Conservation (phyloP, 2,329 filamentous ascomycete genomes). For the Alternaria panax region DNA sequence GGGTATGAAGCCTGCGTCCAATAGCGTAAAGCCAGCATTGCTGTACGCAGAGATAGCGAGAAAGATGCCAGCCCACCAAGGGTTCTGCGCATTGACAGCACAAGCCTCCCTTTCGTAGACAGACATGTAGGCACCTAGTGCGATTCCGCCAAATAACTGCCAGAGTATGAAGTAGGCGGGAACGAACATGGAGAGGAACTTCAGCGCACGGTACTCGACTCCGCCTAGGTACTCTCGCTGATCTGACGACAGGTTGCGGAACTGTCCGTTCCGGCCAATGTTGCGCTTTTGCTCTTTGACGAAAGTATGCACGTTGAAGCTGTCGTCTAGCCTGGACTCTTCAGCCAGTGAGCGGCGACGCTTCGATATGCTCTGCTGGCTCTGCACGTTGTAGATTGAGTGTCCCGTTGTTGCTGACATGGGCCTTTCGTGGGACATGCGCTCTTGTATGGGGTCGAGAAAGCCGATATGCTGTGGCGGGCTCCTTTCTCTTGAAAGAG, state of each 20-base stretch:
- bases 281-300: conserved; percentile 33
- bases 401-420: conserved; percentile 28
- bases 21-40: conserved; percentile 29
- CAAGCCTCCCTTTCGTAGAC: conserved; percentile 27
- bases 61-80: conserved; percentile 22
- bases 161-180: conserved; percentile 28
- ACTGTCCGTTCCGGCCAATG: conserved; percentile 30
- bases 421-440: conserved; percentile 21
- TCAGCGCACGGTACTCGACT: conserved; percentile 32
- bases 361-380: conserved; percentile 24
- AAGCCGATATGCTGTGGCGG: conserved; percentile 29
- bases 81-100: conserved; percentile 30
- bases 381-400: conserved; percentile 29
- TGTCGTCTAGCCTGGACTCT: conserved; percentile 23
- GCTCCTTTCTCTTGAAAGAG: conserved; percentile 14
- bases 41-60: conserved; percentile 32
- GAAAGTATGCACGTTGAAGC: conserved; percentile 31
- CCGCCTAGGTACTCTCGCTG: conserved; percentile 32
- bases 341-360: conserved; percentile 23
- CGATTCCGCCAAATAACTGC: conserved; percentile 30
- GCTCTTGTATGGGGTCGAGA: conserved; percentile 28
- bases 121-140: conserved; percentile 30
- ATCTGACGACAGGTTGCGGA: conserved; percentile 30
- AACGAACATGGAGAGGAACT: conserved; percentile 30
- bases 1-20: conserved; percentile 30